Base-by-base conservation (phyloP, 2,329 filamentous ascomycete species). In the Furcasterigmium sp. region DNA sequence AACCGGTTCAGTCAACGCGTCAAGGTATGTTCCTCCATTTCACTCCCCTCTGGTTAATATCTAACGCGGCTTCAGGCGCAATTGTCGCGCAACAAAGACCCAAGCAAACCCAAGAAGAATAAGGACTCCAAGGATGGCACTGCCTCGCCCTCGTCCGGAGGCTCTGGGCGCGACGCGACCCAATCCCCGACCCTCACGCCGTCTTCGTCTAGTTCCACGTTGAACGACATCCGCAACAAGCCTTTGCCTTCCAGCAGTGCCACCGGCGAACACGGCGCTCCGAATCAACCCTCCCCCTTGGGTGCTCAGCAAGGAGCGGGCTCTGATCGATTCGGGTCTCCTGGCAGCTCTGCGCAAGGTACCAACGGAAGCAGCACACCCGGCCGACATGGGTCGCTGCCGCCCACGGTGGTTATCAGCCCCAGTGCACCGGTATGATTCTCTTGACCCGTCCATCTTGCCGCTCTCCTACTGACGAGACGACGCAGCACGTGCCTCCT, bases 381-480 rank as follows among this genome's bases (percentile, higher is more conserved):
- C 26, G 77, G 73, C 55, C 76, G 85, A 58, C 73, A 79, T 54
- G 78, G 78, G 25, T 68, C 74, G 47, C 73, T 89, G 46, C 84
- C 88, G 36, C 91, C 91, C 18, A 94, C 88, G 57, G 91, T 97
- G 47, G 81, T 96, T 53, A 93, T 97, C 64, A 96, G 90, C 65
- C 91, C 91, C 42, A 97, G 91, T 60, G 87, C 88, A 64, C 90
- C 91, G 54, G 88, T 93, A 77, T 74, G 85, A 48, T 42, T 45
- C 18, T 26, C n/a, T 5, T 15, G 14, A 34, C n/a, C 7, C n/a
- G 18, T 19, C 28, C 35, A 20, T 9, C 17, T 13, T 18, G 10
- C 25, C 34, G 8, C 25, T n/a, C 14, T 14, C 11, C 28, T 15
- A 14, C 34, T 45, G 39, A 39, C 17, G 44, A 37, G 23, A 23